phyloP scores from a whole-genome alignment of 495 filamentous ascomycete species.

The Tuber aestivum region DNA sequence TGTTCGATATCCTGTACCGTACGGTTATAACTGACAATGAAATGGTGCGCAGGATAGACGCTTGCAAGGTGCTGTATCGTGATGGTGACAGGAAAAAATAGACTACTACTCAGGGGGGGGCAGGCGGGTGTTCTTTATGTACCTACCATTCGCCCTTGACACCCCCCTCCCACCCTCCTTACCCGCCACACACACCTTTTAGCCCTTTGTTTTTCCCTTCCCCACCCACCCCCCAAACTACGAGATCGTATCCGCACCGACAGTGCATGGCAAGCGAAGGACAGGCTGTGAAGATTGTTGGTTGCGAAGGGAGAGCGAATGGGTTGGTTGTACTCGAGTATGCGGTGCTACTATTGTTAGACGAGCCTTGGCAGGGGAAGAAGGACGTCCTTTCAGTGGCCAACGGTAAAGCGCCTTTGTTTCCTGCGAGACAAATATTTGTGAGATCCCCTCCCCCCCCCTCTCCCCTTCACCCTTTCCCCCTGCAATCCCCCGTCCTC shows the following conservation, averaged over 20 bases:
- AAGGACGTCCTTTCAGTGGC: neutral
- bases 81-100: constrained; percentile 1
- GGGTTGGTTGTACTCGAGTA: neutral
- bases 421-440: neutral
- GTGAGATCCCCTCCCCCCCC: neutral
- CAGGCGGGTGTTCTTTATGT: constrained; percentile 1
- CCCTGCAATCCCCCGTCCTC: neutral
- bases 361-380: constrained; percentile 4
- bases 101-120: constrained; percentile 2
- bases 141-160: neutral
- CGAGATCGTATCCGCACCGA: neutral
- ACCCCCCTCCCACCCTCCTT: neutral
- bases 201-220: neutral
- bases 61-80: neutral
- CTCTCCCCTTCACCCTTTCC: neutral
- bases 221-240: constrained; percentile 1
- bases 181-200: neutral
- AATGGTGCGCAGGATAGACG: neutral
- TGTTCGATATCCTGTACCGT: constrained; percentile 4
- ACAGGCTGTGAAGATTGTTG: neutral
- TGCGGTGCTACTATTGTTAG: constrained; percentile 3
- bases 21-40: neutral
- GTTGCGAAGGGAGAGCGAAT: neutral
- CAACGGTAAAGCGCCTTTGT: neutral
- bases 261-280: neutral